Conservation (phyloP, 805 yeast genomes). For the Metschnikowia reukaufii region DNA sequence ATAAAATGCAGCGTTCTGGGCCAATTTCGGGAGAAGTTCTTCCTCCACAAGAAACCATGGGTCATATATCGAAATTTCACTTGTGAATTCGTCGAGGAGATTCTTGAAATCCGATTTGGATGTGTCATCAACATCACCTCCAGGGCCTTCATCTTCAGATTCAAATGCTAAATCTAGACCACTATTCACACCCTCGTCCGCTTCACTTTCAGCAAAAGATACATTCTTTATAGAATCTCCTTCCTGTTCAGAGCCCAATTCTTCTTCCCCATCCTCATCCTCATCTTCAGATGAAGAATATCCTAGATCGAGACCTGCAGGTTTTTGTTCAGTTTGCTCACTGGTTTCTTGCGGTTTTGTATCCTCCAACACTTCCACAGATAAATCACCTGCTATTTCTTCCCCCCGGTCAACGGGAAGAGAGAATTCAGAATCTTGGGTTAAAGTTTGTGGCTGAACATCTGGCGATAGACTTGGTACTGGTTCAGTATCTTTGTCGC, state of each 20-base stretch:
- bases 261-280: not conserved
- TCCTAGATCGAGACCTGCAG: constrained; percentile 22
- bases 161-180: constrained; percentile 20
- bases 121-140: constrained; percentile 4
- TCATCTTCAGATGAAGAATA: constrained; percentile 15
- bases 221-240: constrained; percentile 1
- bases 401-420: not conserved
- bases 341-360: too few species aligned
- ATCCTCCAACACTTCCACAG: not conserved
- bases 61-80: constrained; percentile 32
- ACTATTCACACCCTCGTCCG: constrained; percentile 9
- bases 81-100: constrained; percentile 27
- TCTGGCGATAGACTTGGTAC: too few species aligned
- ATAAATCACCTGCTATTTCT: not conserved
- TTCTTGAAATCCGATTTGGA: constrained; percentile 21
- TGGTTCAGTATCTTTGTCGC: too few species aligned
- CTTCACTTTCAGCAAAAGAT: not conserved
- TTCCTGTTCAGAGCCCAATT: not conserved
- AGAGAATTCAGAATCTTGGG: not conserved
- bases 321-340: not conserved
- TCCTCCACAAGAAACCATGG: constrained; percentile 43
- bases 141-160: constrained; percentile 14
- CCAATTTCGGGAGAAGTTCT: constrained; percentile 30
- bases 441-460: not conserved
- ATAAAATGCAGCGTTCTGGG: constrained; percentile 30